These are phyloP conservation scores for Acer saccharum DNA, from an alignment of 345 rosid genomes.

Conservation along the genomic window DNA sequence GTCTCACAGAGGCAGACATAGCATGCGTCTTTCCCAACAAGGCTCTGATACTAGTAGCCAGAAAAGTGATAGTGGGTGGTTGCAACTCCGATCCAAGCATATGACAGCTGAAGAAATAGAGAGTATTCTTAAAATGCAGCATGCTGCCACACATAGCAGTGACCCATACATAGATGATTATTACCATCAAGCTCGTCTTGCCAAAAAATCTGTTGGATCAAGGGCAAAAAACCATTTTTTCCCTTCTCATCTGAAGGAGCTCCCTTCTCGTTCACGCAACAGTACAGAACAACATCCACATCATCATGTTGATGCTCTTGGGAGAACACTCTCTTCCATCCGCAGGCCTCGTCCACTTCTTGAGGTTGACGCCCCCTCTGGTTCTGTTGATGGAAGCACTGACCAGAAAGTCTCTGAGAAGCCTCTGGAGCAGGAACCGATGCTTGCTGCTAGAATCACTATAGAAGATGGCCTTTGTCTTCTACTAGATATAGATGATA, in stretches of 20 bases:
- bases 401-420: conserved; percentile 63
- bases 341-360: conserved; percentile 74
- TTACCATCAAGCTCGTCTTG: conserved; percentile 92
- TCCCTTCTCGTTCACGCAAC: conserved; percentile 70
- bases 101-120: conserved; percentile 97
- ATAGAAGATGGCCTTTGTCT: conserved; percentile 75
- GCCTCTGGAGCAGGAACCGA: conserved; percentile 90
- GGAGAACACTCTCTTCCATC: conserved; percentile 60
- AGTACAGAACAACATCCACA: conserved; percentile 59
- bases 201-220: conserved; percentile 61
- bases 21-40: conserved; percentile 65
- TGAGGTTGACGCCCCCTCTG: conserved; percentile 63
- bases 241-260: conserved; percentile 84
- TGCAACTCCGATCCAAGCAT: conserved; percentile 83
- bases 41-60: conserved; percentile 72
- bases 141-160: conserved; percentile 72
- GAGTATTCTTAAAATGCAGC: conserved; percentile 97
- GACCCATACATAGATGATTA: conserved; percentile 92
- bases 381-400: conserved; percentile 53
- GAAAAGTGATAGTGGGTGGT: conserved; percentile 73
- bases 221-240: conserved; percentile 61
- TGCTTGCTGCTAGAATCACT: conserved; percentile 95
- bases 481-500: conserved; percentile 87
- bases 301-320: conserved; percentile 58
- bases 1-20: conserved; percentile 66